These are phyloP conservation scores for Aspergillus pseudoviridinutans DNA, from an alignment of 2,329 filamentous ascomycete species.

Conservation along the genomic window DNA sequence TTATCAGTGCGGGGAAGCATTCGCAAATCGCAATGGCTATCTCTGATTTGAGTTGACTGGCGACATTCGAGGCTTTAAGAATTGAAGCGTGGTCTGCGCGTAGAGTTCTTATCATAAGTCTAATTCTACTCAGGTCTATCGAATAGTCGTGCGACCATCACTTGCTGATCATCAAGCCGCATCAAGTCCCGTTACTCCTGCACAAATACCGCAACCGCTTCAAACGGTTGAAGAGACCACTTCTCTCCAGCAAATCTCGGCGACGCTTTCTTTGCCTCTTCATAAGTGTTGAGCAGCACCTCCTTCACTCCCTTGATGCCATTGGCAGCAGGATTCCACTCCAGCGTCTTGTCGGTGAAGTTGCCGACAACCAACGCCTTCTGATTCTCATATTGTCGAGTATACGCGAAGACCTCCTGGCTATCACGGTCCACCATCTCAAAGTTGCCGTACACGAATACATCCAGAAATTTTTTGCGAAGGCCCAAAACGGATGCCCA, in stretches of 20 bases:
- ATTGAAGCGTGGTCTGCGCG: not conserved
- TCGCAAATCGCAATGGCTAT: not conserved
- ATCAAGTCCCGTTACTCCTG: constrained; percentile 1
- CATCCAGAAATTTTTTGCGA: constrained; percentile 57
- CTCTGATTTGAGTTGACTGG: not conserved
- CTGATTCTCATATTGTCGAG: constrained; percentile 37
- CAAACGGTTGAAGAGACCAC: constrained; percentile 32
- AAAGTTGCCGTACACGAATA: constrained; percentile 67
- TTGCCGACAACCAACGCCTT: constrained; percentile 35
- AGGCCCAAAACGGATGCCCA: constrained; percentile 58
- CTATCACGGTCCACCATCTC: constrained; percentile 51
- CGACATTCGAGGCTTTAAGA: not conserved
- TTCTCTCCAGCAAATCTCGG: constrained; percentile 21
- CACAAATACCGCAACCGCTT: constrained; percentile 29
- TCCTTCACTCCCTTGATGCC: constrained; percentile 23
- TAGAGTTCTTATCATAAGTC: not conserved
- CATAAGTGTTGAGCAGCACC: constrained; percentile 32
- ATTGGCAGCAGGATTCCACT: constrained; percentile 30
- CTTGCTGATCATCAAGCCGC: not conserved
- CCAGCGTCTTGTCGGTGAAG: constrained; percentile 28
- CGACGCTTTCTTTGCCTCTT: constrained; percentile 13
- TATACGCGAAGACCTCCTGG: constrained; percentile 54
- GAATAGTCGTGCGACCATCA: not conserved
- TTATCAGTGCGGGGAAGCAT: not conserved
- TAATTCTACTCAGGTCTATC: not conserved